Evolutionary conservation across 208 protist genomes (phyloP).

Genomic region (Acanthamoeba royreba): DNA sequence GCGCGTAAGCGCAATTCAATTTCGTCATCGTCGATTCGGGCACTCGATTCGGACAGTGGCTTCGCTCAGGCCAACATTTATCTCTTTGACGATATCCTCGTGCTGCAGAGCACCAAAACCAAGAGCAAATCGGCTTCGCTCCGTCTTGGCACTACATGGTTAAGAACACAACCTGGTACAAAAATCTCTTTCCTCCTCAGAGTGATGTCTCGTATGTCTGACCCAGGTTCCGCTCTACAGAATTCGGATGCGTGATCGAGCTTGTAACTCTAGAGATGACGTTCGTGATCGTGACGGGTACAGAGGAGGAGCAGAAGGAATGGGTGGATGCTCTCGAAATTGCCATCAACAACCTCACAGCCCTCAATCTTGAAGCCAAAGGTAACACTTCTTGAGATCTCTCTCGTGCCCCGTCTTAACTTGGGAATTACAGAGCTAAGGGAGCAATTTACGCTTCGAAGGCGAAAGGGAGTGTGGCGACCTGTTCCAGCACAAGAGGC

Average conservation of each 20-base stretch:
- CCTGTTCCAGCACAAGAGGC: background rate
- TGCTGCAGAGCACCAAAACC: background rate
- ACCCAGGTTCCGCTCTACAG: background rate
- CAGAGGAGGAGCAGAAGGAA: background rate
- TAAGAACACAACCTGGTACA: background rate
- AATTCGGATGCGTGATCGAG: background rate
- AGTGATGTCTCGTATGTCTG: background rate
- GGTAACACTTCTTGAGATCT: background rate
- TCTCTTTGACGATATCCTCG: background rate
- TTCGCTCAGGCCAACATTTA: background rate
- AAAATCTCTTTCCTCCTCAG: background rate
- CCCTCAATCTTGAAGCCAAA: background rate
- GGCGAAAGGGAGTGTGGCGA: background rate
- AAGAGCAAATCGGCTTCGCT: background rate
- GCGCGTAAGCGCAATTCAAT: background rate
- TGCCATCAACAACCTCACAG: background rate
- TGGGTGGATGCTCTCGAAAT: background rate
- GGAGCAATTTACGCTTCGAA: background rate
- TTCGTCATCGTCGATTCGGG: background rate
- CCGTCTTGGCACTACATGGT: background rate
- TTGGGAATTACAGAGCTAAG: background rate
- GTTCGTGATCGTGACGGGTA: background rate
- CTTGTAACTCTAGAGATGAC: background rate
- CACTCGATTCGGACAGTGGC: background rate
- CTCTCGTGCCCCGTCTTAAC: background rate